A percentile compares a stretch with the other conserved stretches of the same genome.
phyloP scores from a whole-genome alignment of 2,329 filamentous ascomycete genomes.

The Kalaharituber pfeilii region DNA sequence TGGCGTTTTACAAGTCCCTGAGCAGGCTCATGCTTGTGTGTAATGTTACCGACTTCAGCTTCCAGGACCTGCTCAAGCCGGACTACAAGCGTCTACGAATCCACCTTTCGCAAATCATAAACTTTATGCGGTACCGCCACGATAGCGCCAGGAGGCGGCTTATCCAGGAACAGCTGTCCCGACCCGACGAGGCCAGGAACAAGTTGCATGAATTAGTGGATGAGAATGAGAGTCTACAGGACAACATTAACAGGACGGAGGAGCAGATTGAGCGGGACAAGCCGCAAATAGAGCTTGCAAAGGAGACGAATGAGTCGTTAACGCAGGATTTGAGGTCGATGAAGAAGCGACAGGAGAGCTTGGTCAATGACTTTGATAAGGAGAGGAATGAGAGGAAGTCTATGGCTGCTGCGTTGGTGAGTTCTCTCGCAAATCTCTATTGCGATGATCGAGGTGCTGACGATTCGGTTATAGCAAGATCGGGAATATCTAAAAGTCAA shows the following conservation, averaged over 20 bases:
- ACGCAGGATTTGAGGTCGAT: slow-evolving; percentile 42
- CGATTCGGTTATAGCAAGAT: too few relatives aligned
- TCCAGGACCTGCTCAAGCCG: slow-evolving; percentile 78
- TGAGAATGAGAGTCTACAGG: slow-evolving; percentile 76
- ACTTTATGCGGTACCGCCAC: slow-evolving; percentile 81
- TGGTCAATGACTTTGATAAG: slow-evolving; percentile 35
- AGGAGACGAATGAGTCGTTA: slow-evolving; percentile 59
- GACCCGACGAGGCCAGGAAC: slow-evolving; percentile 90
- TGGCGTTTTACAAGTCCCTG: slow-evolving; percentile 85
- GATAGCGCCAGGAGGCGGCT: not conserved
- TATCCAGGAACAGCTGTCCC: slow-evolving; percentile 60
- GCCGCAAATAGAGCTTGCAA: slow-evolving; percentile 64
- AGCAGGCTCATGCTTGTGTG: slow-evolving; percentile 68
- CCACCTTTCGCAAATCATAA: slow-evolving; percentile 96
- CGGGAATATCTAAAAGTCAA: slow-evolving; percentile 10
- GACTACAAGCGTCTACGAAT: slow-evolving; percentile 80
- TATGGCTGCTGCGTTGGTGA: slow-evolving; percentile 7
- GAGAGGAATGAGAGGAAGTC: slow-evolving; percentile 32
- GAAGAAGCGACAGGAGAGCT: slow-evolving; percentile 47
- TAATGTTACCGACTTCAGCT: slow-evolving; percentile 82
- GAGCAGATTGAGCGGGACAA: slow-evolving; percentile 66
- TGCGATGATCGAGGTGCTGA: not conserved
- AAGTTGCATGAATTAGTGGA: slow-evolving; percentile 65
- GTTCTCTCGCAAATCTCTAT: too few relatives aligned
- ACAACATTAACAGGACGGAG: slow-evolving; percentile 61